These are phyloP conservation scores for Fragaria ananassa DNA, from an alignment of 306 rosid genomes.

Conservation along the genomic window DNA sequence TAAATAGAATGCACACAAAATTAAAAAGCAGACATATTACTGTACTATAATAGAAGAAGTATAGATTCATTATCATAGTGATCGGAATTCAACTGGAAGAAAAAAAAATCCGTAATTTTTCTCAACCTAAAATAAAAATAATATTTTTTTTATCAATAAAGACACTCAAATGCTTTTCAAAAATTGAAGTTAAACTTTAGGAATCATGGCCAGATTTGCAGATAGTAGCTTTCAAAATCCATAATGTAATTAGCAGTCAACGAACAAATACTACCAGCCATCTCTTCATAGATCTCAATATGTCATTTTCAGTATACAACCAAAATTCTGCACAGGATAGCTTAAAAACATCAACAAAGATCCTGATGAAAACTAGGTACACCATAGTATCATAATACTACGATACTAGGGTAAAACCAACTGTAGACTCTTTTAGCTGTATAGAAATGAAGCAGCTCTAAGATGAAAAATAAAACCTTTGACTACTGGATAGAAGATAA, in stretches of 20 bases:
- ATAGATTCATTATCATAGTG: neutral
- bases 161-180: neutral
- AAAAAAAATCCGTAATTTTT: neutral
- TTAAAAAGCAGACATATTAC: neutral
- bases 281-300: neutral
- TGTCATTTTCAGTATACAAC: neutral
- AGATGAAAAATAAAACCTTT: neutral
- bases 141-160: neutral
- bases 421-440: neutral
- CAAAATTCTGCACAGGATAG: neutral
- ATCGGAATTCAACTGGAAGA: neutral
- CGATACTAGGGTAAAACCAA: neutral
- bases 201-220: neutral
- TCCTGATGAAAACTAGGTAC: neutral
- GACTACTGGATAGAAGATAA: slow-evolving; percentile 2
- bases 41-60: neutral
- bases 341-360: neutral
- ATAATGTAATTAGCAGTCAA: neutral
- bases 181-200: neutral
- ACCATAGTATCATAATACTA: neutral
- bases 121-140: neutral
- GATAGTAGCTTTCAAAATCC: neutral
- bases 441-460: neutral
- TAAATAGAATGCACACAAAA: neutral
- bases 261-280: neutral